Evolutionary conservation across 1,284 basidiomycete species (phyloP).

Genomic region (Austroboletus niveus): DNA sequence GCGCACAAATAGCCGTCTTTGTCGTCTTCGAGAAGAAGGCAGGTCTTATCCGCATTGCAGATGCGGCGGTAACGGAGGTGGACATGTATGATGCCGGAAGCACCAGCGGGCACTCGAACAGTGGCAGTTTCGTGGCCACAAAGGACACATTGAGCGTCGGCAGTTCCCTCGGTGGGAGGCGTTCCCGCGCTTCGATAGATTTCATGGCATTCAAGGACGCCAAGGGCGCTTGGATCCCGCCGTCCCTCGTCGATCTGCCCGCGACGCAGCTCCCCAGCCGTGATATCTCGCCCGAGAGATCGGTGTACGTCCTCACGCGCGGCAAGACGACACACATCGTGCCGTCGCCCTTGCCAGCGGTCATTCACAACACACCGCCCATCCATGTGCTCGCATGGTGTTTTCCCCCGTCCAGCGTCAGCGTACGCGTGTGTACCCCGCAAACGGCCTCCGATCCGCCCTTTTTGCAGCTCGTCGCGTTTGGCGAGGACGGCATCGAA

Average conservation of each 20-base stretch:
- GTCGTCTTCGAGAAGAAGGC: constrained; percentile 83
- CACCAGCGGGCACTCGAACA: constrained; percentile 25
- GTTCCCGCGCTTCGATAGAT: constrained; percentile 56
- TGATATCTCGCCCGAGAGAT: constrained; percentile 29
- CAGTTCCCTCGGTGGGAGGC: constrained; percentile 28
- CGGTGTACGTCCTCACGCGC: constrained; percentile 63
- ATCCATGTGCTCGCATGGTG: constrained; percentile 59
- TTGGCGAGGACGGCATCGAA: constrained; percentile 68
- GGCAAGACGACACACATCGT: constrained; percentile 68
- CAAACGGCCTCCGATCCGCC: constrained; percentile 23
- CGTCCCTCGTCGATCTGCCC: constrained; percentile 51
- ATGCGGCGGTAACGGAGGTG: constrained; percentile 75
- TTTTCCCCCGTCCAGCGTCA: constrained; percentile 52
- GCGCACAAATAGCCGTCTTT: constrained; percentile 70
- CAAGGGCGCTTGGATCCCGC: constrained; percentile 56
- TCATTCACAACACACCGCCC: constrained; percentile 46
- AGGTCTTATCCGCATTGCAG: constrained; percentile 70
- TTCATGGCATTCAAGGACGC: constrained; percentile 42
- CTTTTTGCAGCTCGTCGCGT: constrained; percentile 63
- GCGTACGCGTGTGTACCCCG: constrained; percentile 47
- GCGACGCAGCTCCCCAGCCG: constrained; percentile 18
- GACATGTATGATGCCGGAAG: constrained; percentile 56
- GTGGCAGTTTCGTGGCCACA: constrained; percentile 21
- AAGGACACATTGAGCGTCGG: constrained; percentile 23
- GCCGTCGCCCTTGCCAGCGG: constrained; percentile 62